Evolutionary conservation across 495 filamentous ascomycete species (phyloP), one percentile per base, ranked within the genome.

Genomic region (Aspergillus hancockii): DNA sequence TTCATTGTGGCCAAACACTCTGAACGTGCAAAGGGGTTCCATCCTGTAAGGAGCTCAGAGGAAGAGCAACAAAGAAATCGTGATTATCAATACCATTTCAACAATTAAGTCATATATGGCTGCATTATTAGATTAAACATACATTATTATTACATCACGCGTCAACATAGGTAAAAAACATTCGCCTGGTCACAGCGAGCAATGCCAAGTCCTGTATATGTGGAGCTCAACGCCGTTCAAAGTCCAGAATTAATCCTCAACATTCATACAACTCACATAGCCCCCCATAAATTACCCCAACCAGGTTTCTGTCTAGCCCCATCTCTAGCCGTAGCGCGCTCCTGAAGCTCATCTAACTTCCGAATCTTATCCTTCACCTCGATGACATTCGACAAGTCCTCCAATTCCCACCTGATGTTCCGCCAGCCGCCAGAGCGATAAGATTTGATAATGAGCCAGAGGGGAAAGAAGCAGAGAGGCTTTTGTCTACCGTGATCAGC

Each of bases 391-490:
- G 69, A 70, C 38, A 73, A 55, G 34, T 75, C 67, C 12, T 73
- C 67, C 3, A 70, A 55, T 13, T 63, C 58, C 65, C 69, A 71
- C n/a, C 61, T 57, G 3, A 69, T 47, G 36, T 57, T 60, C 4
- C 57, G 52, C 59, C 59, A 66, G 23, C 57, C 54, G 23, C 49
- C 62, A 6, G 49, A 54, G 46, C 64, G 57, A 30, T 62, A 60
- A 12, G 68, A 8, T 45, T 76, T 76, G 0, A 76, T 61, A 3
- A 55, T 22, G n/a, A 67, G 56, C 67, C 68, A 76, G 2, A 76
- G 53, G 3, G 56, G 59, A 31, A 69, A n/a, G 55, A 74, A 74
- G 10, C 66, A 63, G 25, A 71, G 36, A 19, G 69, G 63, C 67
- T 36, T 5, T 2, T 70, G 47, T 5, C 22, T 16, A n/a, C 18